Conservation (phyloP, 176 grass and related monocot species). For the Alloteropsis semialata region DNA sequence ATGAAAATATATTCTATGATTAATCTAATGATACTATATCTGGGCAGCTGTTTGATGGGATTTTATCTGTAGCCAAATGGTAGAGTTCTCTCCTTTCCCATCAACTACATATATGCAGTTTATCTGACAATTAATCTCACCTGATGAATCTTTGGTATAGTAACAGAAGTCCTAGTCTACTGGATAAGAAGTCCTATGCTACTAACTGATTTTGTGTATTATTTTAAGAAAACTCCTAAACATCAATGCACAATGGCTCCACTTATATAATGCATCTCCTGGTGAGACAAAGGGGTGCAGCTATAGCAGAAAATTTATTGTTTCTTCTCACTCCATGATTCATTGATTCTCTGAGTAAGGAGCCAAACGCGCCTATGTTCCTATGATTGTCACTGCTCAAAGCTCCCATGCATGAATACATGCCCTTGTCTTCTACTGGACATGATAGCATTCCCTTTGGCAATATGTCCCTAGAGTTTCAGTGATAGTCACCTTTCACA, state of each 20-base stretch:
- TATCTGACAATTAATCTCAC: background rate
- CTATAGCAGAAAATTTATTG: background rate
- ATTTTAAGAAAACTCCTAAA: background rate
- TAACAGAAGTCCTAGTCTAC: background rate
- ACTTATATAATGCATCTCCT: slow-evolving; percentile 4
- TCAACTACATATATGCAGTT: background rate
- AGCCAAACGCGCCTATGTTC: background rate
- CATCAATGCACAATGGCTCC: background rate
- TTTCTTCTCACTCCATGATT: background rate
- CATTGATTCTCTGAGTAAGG: background rate
- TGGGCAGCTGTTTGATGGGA: background rate
- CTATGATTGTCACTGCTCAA: background rate
- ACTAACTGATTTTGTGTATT: background rate
- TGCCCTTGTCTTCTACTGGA: background rate
- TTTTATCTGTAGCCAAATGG: background rate
- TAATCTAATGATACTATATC: no score
- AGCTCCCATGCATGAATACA: background rate
- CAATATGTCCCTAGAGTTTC: background rate
- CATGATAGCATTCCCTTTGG: background rate
- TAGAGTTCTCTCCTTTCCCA: background rate
- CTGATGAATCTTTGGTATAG: background rate
- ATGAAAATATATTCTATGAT: no score
- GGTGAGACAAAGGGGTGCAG: slow-evolving; percentile 6
- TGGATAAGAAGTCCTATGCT: background rate
- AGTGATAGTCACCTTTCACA: background rate